Evolutionary conservation across 495 filamentous ascomycete species (phyloP), one percentile per base, ranked within the genome.

Genomic region (Podospora comata): DNA sequence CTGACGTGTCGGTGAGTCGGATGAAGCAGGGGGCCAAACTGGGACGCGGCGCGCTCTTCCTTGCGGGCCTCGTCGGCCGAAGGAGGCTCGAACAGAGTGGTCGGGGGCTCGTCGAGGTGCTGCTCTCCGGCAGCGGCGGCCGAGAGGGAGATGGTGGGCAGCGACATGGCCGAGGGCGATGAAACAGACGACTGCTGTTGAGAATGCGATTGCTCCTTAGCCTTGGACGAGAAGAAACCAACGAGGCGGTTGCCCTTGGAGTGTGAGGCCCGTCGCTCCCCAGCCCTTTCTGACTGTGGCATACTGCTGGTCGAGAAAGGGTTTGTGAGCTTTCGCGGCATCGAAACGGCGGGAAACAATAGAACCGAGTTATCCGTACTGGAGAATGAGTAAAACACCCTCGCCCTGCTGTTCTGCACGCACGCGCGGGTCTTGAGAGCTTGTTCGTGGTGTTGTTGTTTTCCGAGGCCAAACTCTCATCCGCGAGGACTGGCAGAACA

Each of bases 71-170:
- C 94, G 75, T 89, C 92, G 13, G 91, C 90, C n/a, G 92, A 92
- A 44, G 92, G 92, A 20, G 95, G 96, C 74, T 95, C 85, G 79
- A 97, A 98, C 30, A 99, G 85, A 3, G 93, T 96, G 20, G 90
- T 93, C 2, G 90, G 82, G 48, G 85, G 79, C 72, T 81, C 90
- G 74, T 95, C 91, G 80, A 86, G 87, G 67, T 85, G 86, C 44
- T 69, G 74, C 72, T 92, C 92, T 67, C 92, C 92, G 48, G 88
- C 91, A 15, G 88, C 91, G 65, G 94, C 93, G 11, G 92, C 93
- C 5, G 94, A 97, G 44, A 98, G 85, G 28, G 91, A 96, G 69
- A 99, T 99, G 60, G 91, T 93, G 44, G 95, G 95, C 73, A 98
- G 80, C 57, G 92, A 93, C 70, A 94, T 78, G 55, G 19, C 23